Conservation (phyloP, 208 protist genomes). For the Acanthamoeba triangularis region DNA sequence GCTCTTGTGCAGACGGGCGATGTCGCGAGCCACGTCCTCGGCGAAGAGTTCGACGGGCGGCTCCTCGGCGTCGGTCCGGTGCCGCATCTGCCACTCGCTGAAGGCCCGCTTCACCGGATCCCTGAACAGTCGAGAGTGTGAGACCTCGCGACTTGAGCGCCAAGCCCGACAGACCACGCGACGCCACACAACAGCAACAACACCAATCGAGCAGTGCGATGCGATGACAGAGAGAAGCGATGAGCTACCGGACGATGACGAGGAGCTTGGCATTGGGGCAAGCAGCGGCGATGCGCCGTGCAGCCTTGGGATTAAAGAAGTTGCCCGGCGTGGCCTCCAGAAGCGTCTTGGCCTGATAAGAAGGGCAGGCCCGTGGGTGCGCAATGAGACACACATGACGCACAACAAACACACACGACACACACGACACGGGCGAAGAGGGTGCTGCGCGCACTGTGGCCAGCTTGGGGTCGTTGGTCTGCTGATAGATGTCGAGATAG, state of each 20-base stretch:
- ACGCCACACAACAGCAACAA: no score
- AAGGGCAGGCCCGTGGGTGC: background rate
- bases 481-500: slow-evolving; percentile 47
- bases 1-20: slow-evolving; percentile 9
- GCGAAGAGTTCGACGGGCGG: background rate
- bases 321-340: slow-evolving; percentile 58
- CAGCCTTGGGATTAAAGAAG: slow-evolving; percentile 70
- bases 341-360: background rate
- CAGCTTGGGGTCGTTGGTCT: slow-evolving; percentile 48
- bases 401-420: no score
- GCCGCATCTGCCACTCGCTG: slow-evolving; percentile 65
- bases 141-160: no score
- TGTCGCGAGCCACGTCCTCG: slow-evolving; percentile 31
- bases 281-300: slow-evolving; percentile 4
- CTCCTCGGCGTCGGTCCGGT: background rate
- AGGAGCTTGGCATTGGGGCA: slow-evolving; percentile 66
- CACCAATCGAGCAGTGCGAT: background rate
- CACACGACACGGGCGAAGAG: background rate
- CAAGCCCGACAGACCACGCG: background rate
- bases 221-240: background rate
- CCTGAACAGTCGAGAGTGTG: background rate
- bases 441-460: background rate
- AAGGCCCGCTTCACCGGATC: slow-evolving; percentile 68
- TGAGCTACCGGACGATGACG: slow-evolving; percentile 55
- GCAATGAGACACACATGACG: no score